Conservation (phyloP, 1,139 yeast species). For the Blastobotrys proliferans region DNA sequence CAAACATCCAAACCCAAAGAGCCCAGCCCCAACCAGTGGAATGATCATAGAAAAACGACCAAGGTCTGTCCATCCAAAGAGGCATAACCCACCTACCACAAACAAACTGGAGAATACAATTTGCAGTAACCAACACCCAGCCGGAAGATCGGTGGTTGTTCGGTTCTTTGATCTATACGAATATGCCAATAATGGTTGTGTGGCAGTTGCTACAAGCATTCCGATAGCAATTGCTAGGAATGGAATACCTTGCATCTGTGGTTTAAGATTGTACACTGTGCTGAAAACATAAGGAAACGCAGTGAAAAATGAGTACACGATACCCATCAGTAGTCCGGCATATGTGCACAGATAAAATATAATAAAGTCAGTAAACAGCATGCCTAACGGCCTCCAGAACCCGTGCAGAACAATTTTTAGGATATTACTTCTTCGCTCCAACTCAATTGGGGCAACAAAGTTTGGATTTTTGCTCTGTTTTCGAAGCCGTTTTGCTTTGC, state of each 20-base stretch:
- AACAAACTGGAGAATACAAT: slow-evolving; percentile 42
- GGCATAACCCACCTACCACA: slow-evolving; percentile 56
- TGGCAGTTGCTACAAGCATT: slow-evolving; percentile 11
- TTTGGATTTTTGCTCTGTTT: slow-evolving; percentile 7
- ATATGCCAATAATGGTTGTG: slow-evolving; percentile 21
- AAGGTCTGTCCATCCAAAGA: slow-evolving; percentile 69
- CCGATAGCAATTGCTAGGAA: slow-evolving; percentile 32
- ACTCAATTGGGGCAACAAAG: slow-evolving; percentile 11
- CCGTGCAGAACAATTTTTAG: neutral
- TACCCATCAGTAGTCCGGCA: slow-evolving; percentile 45
- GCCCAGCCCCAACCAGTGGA: slow-evolving; percentile 60
- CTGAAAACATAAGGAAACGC: slow-evolving; percentile 56
- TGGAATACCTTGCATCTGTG: slow-evolving; percentile 15
- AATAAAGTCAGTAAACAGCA: slow-evolving; percentile 6
- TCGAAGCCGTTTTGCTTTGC: slow-evolving; percentile 51
- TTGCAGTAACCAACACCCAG: slow-evolving; percentile 51
- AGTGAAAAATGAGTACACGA: slow-evolving; percentile 59
- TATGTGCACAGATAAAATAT: slow-evolving; percentile 10
- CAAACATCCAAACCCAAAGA: slow-evolving; percentile 56
- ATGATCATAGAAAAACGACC: slow-evolving; percentile 73
- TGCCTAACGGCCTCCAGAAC: slow-evolving; percentile 8
- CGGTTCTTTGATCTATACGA: slow-evolving; percentile 16
- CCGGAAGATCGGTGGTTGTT: slow-evolving; percentile 24
- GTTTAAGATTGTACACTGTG: slow-evolving; percentile 43
- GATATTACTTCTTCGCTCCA: no score